These are phyloP conservation scores for Chaetothyriales sp. DNA, from an alignment of 2,329 filamentous ascomycete genomes.

Conservation along the genomic window DNA sequence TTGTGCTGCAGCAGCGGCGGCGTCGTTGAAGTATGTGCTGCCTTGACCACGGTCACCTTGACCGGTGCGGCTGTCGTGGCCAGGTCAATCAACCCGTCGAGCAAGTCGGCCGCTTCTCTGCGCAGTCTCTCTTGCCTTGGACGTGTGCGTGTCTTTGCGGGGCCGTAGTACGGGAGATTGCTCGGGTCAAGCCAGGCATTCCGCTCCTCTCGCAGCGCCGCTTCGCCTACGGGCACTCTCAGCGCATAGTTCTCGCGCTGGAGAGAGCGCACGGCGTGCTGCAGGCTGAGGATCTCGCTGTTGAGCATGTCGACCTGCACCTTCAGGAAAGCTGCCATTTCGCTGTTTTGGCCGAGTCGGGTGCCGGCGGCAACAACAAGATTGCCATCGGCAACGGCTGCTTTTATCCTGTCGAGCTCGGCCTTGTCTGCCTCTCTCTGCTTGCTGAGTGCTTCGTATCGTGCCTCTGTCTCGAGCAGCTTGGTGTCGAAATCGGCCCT, in stretches of 20 bases:
- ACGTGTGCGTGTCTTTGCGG: background rate
- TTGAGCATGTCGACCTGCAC: conserved; percentile 12
- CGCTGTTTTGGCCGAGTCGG: conserved; percentile 29
- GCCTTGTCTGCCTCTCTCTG: conserved; percentile 29
- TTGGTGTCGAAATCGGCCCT: conserved; percentile 22
- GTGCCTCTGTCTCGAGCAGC: conserved; percentile 24
- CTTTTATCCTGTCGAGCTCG: conserved; percentile 31
- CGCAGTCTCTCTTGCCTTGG: conserved; percentile 13
- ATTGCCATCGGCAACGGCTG: conserved; percentile 26
- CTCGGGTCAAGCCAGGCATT: conserved; percentile 31
- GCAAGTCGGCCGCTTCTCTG: conserved; percentile 30
- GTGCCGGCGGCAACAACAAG: conserved; percentile 23
- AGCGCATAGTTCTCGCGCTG: conserved; percentile 31
- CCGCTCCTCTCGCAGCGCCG: conserved; percentile 18
- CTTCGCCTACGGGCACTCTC: conserved; percentile 8
- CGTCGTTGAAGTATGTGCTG: background rate
- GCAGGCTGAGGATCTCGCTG: conserved; percentile 30
- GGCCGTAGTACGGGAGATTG: conserved; percentile 2
- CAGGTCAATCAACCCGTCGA: conserved; percentile 29
- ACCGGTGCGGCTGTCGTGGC: conserved; percentile 29
- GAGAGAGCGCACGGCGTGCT: conserved; percentile 34
- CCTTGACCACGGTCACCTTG: conserved; percentile 22
- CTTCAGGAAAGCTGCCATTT: conserved; percentile 29
- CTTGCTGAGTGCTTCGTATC: conserved; percentile 26
- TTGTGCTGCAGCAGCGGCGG: no score